A percentile compares a stretch with the other conserved stretches of the same genome.
Conservation (phyloP, 2,329 filamentous ascomycete species). For the Alternaria ethzedia region DNA sequence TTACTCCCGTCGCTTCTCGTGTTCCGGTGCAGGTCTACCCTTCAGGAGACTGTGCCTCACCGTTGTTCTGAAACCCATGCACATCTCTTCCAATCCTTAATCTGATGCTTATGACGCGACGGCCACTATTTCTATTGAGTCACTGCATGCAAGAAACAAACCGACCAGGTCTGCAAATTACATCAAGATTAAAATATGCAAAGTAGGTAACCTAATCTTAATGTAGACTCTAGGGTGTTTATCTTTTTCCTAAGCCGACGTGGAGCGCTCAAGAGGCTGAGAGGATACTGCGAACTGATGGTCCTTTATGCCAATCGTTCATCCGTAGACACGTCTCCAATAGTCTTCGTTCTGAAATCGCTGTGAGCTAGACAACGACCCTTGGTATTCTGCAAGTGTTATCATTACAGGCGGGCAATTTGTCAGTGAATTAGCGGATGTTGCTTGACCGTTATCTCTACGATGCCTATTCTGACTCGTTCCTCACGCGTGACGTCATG, state of each 20-base stretch:
- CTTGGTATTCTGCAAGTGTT: background rate
- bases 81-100: background rate
- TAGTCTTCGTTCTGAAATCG: slow-evolving; percentile 9
- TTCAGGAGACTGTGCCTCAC: background rate
- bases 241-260: background rate
- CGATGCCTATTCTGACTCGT: background rate
- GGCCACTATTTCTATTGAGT: background rate
- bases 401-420: background rate
- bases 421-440: background rate
- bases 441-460: slow-evolving; percentile 10
- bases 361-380: background rate
- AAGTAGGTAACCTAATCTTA: background rate
- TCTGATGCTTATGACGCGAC: background rate
- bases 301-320: background rate
- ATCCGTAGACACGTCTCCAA: background rate
- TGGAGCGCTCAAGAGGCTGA: background rate
- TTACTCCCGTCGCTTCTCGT: background rate
- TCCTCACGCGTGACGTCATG: slow-evolving; percentile 11
- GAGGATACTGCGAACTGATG: background rate
- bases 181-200: background rate
- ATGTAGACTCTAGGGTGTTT: background rate
- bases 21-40: background rate
- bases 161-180: background rate
- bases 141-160: background rate
- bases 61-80: background rate